These are phyloP conservation scores for Calonectria honghensis DNA, from an alignment of 2,329 filamentous ascomycete genomes.

Conservation along the genomic window DNA sequence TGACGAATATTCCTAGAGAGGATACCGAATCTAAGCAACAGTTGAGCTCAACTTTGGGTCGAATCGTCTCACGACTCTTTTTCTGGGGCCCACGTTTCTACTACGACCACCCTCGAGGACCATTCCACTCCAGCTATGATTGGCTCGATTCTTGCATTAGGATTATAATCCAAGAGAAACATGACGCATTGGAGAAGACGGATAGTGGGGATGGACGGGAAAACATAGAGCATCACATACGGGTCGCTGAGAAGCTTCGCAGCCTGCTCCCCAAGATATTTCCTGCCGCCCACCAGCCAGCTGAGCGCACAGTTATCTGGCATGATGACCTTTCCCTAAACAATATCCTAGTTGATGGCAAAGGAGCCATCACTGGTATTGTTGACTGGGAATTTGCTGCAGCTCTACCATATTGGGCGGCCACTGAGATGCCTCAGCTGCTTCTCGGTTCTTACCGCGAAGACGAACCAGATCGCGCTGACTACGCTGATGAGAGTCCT, in stretches of 20 bases:
- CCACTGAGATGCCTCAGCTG: constrained; percentile 59
- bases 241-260: constrained; percentile 54
- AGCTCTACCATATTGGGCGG: constrained; percentile 62
- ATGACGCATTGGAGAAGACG: constrained; percentile 42
- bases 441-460: constrained; percentile 55
- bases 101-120: constrained; percentile 61
- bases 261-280: constrained; percentile 58
- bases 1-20: constrained; percentile 38
- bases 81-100: constrained; percentile 57
- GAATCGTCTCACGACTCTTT: constrained; percentile 59
- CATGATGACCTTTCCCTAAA: constrained; percentile 60
- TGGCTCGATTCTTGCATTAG: constrained; percentile 60
- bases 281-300: constrained; percentile 47
- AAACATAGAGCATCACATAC: constrained; percentile 54
- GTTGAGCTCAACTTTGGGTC: constrained; percentile 42
- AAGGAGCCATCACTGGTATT: constrained; percentile 60
- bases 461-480: constrained; percentile 56
- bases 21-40: not conserved
- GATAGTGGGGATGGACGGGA: constrained; percentile 57
- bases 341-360: constrained; percentile 64
- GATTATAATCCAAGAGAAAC: constrained; percentile 56
- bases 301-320: constrained; percentile 59
- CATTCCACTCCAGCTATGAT: constrained; percentile 61
- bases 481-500: constrained; percentile 55
- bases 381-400: constrained; percentile 67